phyloP scores from a whole-genome alignment of 768 basidiomycete genomes.

The Hortiboletus flavorubellus region DNA sequence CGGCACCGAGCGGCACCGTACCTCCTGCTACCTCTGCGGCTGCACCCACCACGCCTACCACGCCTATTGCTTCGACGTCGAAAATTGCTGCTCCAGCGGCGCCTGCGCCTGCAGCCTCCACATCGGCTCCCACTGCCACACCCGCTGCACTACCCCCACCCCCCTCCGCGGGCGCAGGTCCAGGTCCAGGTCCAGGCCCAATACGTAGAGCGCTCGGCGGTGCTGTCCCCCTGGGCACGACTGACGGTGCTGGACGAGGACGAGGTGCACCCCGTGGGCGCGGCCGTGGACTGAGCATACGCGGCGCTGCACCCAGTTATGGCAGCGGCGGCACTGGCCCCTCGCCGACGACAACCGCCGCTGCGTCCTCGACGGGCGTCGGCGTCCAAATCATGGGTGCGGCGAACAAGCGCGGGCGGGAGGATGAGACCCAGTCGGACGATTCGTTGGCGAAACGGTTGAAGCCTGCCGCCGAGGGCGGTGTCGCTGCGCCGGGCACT shows the following conservation, averaged over 20 bases:
- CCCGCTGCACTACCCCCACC: slow-evolving; percentile 21
- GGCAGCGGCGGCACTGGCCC: slow-evolving; percentile 18
- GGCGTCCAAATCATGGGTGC: slow-evolving; percentile 64
- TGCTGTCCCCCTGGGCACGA: slow-evolving; percentile 25
- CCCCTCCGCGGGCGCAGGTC: slow-evolving; percentile 7
- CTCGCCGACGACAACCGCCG: slow-evolving; percentile 25
- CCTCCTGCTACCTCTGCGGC: slow-evolving; percentile 10
- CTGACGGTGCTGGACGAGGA: slow-evolving; percentile 28
- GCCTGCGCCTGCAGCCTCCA: slow-evolving; percentile 15
- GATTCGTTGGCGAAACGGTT: slow-evolving; percentile 66
- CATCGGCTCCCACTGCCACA: slow-evolving; percentile 14
- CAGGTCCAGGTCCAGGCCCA: slow-evolving; percentile 27
- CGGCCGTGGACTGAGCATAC: slow-evolving; percentile 24
- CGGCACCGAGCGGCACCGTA: slow-evolving; percentile 8
- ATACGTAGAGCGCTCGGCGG: slow-evolving; percentile 32
- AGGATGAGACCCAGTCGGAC: slow-evolving; percentile 47
- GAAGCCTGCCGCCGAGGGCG: slow-evolving; percentile 44
- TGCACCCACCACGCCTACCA: slow-evolving; percentile 24
- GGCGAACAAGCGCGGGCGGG: slow-evolving; percentile 60
- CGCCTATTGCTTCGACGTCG: slow-evolving; percentile 28
- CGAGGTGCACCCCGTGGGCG: slow-evolving; percentile 37
- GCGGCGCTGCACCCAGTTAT: slow-evolving; percentile 28
- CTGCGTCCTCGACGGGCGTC: slow-evolving; percentile 27
- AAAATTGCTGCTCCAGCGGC: slow-evolving; percentile 5
- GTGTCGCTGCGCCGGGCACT: neutral